phyloP scores from a whole-genome alignment of 345 rosid genomes.

The Brassica cretica region DNA sequence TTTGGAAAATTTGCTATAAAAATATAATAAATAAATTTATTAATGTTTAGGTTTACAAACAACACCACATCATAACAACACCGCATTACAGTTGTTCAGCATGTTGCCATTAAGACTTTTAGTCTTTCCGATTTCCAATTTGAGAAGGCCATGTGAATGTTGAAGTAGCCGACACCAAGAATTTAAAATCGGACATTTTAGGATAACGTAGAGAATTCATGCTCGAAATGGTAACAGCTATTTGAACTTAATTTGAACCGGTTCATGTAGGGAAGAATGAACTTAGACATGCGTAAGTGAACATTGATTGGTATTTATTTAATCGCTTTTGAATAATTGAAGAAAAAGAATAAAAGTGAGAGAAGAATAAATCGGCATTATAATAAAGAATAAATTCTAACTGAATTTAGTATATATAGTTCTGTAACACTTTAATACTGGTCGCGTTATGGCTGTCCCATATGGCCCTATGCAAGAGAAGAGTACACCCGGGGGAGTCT shows the following conservation, averaged over 20 bases:
- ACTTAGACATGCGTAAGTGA: constrained; percentile 46
- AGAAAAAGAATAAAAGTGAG: constrained; percentile 46
- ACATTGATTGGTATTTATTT: constrained; percentile 37
- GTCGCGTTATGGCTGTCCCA: constrained; percentile 46
- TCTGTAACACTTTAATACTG: constrained; percentile 40
- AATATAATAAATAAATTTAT: too few relatives aligned
- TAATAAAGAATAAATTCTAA: constrained; percentile 60
- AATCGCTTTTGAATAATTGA: constrained; percentile 71
- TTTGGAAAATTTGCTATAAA: too few relatives aligned
- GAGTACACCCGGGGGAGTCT: constrained; percentile 48
- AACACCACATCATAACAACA: too few relatives aligned
- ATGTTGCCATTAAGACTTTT: too few relatives aligned
- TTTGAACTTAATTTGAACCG: constrained; percentile 16
- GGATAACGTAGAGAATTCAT: constrained; percentile 12
- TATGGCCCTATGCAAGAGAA: constrained; percentile 39
- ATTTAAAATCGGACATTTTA: constrained; percentile 13
- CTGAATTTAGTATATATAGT: constrained; percentile 23
- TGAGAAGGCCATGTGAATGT: constrained; percentile 7
- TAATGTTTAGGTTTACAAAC: too few relatives aligned
- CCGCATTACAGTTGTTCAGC: too few relatives aligned
- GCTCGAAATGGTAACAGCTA: constrained; percentile 20
- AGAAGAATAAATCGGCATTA: constrained; percentile 57
- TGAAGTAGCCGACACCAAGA: constrained; percentile 30
- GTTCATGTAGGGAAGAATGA: constrained; percentile 27
- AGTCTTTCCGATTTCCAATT: background rate